These are phyloP conservation scores for Tranzscheliella williamsii DNA, from an alignment of 1,284 basidiomycete genomes.

Conservation along the genomic window DNA sequence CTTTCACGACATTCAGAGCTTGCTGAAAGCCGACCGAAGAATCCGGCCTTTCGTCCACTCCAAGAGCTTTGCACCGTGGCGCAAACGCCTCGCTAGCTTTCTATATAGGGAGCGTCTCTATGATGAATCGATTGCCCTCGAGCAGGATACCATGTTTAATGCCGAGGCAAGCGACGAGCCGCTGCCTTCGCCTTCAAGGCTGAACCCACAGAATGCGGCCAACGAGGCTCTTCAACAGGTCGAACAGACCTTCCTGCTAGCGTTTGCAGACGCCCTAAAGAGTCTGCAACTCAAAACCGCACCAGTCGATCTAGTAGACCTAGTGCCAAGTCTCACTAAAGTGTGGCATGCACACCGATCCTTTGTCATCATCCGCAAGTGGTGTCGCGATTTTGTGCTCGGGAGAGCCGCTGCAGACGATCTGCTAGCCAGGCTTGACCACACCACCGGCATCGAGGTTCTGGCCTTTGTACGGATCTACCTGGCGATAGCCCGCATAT, in stretches of 20 bases:
- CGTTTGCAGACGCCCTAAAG: conserved; percentile 28
- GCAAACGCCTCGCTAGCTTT: conserved; percentile 36
- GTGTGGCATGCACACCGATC: conserved; percentile 17
- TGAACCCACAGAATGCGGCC: not conserved
- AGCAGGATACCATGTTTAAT: conserved; percentile 12
- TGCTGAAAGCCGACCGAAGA: conserved; percentile 38
- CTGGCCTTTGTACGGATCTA: conserved; percentile 47
- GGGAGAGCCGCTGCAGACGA: conserved; percentile 22
- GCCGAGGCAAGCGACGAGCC: conserved; percentile 7
- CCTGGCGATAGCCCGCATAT: conserved; percentile 40
- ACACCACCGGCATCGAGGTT: conserved; percentile 36
- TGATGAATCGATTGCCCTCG: conserved; percentile 23
- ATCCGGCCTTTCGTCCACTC: conserved; percentile 40
- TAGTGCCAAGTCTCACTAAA: conserved; percentile 16
- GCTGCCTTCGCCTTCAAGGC: not conserved
- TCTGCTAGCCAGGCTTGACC: conserved; percentile 33
- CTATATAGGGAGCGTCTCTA: conserved; percentile 19
- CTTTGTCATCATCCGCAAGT: conserved; percentile 29
- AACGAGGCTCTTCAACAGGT: conserved; percentile 2
- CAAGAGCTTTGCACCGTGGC: conserved; percentile 39
- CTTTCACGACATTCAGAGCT: conserved; percentile 31
- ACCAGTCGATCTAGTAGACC: conserved; percentile 35
- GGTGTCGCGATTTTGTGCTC: conserved; percentile 36
- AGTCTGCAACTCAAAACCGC: conserved; percentile 21
- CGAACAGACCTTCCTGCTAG: conserved; percentile 16